Evolutionary conservation across 2,329 filamentous ascomycete genomes (phyloP), one percentile per base, ranked within the genome.

Genomic region (Hypoxylon sp.): DNA sequence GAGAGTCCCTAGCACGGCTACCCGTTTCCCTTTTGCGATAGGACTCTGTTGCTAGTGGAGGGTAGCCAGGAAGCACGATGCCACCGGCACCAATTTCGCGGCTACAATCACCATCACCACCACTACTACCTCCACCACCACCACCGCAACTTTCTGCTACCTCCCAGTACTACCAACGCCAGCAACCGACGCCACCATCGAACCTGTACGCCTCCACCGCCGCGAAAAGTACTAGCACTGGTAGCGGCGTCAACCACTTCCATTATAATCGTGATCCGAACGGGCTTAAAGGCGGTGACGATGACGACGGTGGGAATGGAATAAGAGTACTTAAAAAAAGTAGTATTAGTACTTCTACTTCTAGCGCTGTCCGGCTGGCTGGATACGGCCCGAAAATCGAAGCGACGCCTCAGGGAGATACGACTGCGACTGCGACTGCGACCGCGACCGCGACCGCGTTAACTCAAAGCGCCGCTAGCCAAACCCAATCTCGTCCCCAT

Each of bases 401-500:
- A 70, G 53, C 53, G 27, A 67, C 51, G 39, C 51, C 13, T 51
- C 46, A 58, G 35, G 47, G 63, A 61, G 46, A 35, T 53, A 61
- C 62, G 50, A 47, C 46, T 27, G 11, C 53, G 27, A 48, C 58
- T 47, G 48, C 37, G 42, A 60, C 27, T 60, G n/a, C 50, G 50
- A 68, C 59, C 37, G 46, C 69, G 39, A 63, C 60, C 32, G 58
- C 67, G 31, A 59, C 61, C 35, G 65, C 64, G 54, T 67, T 59
- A 63, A 68, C 64, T 59, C 60, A 60, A 62, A 60, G 39, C 42
- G 59, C 68, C 62, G 58, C 63, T 66, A 71, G 47, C 58, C 68
- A 58, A 68, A 67, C 46, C 57, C 64, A 67, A 62, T 73, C 62
- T 71, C 48, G 46, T 66, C 62, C 39, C 68, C 56, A 67, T 46